phyloP scores from a whole-genome alignment of 768 basidiomycete genomes.

The Suillus fuscotomentosus region DNA sequence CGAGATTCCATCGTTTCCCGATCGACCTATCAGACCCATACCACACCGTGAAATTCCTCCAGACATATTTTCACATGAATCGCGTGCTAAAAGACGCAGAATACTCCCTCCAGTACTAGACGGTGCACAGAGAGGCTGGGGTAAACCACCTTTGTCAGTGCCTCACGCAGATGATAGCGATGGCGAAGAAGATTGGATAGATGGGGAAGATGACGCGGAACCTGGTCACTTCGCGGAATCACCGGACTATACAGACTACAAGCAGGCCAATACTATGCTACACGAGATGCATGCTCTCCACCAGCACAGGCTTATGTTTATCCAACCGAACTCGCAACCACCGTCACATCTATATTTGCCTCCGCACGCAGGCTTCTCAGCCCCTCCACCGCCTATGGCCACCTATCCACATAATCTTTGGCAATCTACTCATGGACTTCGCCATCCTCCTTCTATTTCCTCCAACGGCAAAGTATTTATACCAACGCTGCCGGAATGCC shows the following conservation, averaged over 20 bases:
- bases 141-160: neutral
- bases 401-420: constrained; percentile 4
- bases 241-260: constrained; percentile 40
- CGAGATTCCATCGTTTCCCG: constrained; percentile 21
- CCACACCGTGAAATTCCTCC: constrained; percentile 12
- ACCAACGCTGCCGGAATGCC: constrained; percentile 6
- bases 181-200: constrained; percentile 33
- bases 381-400: neutral
- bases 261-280: constrained; percentile 60
- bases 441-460: constrained; percentile 3
- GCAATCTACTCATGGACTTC: constrained; percentile 1
- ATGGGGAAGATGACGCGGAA: constrained; percentile 35
- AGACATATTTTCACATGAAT: constrained; percentile 17
- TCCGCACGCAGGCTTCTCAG: neutral
- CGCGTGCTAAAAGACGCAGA: constrained; percentile 54
- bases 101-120: constrained; percentile 51
- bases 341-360: neutral
- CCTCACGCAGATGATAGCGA: constrained; percentile 18
- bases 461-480: constrained; percentile 6
- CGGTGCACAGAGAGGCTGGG: constrained; percentile 50
- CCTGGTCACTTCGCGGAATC: constrained; percentile 18
- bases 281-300: constrained; percentile 70
- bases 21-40: constrained; percentile 12
- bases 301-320: constrained; percentile 57
- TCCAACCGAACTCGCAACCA: constrained; percentile 14